These are phyloP conservation scores for Lepiota brunneoincarnata DNA, from an alignment of 768 basidiomycete species.

Conservation along the genomic window DNA sequence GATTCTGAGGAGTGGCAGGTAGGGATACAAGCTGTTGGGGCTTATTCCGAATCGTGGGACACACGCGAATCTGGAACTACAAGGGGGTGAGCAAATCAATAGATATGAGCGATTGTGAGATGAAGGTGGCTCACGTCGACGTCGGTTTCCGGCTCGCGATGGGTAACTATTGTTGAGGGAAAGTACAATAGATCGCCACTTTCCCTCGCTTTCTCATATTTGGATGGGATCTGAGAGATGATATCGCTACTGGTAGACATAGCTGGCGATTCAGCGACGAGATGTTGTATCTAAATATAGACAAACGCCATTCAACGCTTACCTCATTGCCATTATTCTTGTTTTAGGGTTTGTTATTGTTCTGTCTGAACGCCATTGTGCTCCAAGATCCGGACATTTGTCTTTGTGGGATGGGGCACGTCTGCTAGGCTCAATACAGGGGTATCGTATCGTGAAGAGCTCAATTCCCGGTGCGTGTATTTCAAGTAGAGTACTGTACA, in stretches of 20 bases:
- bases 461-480: background rate
- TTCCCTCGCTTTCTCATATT: constrained; percentile 54
- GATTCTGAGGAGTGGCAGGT: constrained; percentile 18
- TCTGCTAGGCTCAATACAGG: no score
- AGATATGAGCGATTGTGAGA: background rate
- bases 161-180: constrained; percentile 63
- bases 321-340: background rate
- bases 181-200: constrained; percentile 76
- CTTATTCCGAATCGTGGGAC: constrained; percentile 84
- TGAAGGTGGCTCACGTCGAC: constrained; percentile 50
- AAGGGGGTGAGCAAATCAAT: background rate
- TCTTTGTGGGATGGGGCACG: no score
- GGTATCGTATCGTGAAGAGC: background rate
- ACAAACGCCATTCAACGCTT: background rate
- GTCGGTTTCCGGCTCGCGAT: constrained; percentile 47
- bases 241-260: constrained; percentile 50
- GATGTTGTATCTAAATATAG: background rate
- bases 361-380: background rate
- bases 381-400: background rate
- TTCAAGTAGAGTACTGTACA: background rate
- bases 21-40: constrained; percentile 45
- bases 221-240: constrained; percentile 48
- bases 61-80: constrained; percentile 85
- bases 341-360: no score
- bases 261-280: background rate